These are phyloP conservation scores for Lactarius vividus DNA, from an alignment of 768 basidiomycete species.

Conservation along the genomic window DNA sequence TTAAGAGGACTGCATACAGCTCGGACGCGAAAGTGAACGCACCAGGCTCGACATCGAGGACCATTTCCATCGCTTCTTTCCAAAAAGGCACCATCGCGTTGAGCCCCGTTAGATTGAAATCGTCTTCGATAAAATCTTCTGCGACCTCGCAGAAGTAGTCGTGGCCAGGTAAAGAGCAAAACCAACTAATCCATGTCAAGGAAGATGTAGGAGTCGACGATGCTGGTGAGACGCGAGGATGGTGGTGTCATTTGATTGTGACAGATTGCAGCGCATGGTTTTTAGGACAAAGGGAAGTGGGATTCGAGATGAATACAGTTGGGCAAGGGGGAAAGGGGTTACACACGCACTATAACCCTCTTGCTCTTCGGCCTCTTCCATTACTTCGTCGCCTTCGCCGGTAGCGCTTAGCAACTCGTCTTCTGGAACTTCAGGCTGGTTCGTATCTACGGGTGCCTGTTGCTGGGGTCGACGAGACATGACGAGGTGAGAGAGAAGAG, in stretches of 20 bases:
- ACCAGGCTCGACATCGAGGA: conserved; percentile 99
- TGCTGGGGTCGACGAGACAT: conserved; percentile 40
- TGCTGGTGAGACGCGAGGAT: conserved; percentile 42
- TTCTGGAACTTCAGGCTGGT: conserved; percentile 53
- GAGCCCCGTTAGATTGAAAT: conserved; percentile 97
- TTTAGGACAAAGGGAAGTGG: conserved; percentile 4
- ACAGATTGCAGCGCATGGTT: not conserved
- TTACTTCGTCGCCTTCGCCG: conserved; percentile 69
- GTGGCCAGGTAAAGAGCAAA: conserved; percentile 91
- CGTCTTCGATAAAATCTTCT: conserved; percentile 99
- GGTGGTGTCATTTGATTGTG: conserved; percentile 4
- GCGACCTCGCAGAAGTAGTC: conserved; percentile 99
- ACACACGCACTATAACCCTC: conserved; percentile 72
- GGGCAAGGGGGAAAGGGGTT: conserved; percentile 17
- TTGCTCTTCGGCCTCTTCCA: conserved; percentile 68
- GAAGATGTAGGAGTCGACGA: conserved; percentile 90
- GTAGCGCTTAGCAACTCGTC: conserved; percentile 60
- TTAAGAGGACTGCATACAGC: conserved; percentile 26
- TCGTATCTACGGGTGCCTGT: conserved; percentile 40
- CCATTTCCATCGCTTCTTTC: conserved; percentile 99
- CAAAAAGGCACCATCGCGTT: conserved; percentile 97
- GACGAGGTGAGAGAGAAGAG: conserved; percentile 3
- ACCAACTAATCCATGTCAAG: conserved; percentile 95
- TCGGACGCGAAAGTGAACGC: conserved; percentile 34
- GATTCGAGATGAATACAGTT: conserved; percentile 16